Evolutionary conservation across 108 stramenopile species (phyloP).

Genomic region (Aurantiochytrium sp.): DNA sequence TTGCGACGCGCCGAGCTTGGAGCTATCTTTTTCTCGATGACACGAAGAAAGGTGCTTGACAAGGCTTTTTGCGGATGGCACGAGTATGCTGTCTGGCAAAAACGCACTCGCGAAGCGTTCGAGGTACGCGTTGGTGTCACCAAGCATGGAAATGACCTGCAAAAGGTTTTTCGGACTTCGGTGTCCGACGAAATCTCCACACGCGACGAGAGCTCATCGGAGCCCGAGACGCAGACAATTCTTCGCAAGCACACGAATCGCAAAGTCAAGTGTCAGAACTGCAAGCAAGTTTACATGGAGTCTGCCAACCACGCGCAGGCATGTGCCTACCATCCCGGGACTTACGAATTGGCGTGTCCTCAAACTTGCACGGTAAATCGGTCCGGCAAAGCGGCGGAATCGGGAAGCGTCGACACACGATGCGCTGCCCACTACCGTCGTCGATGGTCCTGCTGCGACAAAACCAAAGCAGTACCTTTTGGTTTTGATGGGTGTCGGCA

Average conservation of each 20-base stretch:
- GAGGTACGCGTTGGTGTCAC: not conserved
- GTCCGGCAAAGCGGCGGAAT: not conserved
- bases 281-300: not conserved
- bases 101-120: not conserved
- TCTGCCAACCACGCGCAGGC: not conserved
- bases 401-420: not conserved
- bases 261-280: not conserved
- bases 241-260: not conserved
- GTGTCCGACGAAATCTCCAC: not conserved
- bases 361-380: not conserved
- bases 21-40: not conserved
- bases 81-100: not conserved
- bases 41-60: not conserved
- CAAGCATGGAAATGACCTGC: not conserved
- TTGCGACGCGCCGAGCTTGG: not conserved
- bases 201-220: too few relatives aligned
- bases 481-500: not conserved
- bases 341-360: not conserved
- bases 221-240: not conserved
- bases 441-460: constrained; percentile 11
- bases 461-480: not conserved
- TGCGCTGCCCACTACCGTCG: not conserved
- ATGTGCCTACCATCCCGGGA: not conserved
- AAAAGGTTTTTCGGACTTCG: not conserved
- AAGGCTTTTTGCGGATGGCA: not conserved